Conservation (phyloP, 164 flowering plant species). For the grape (Vitis vinifera) region DNA sequence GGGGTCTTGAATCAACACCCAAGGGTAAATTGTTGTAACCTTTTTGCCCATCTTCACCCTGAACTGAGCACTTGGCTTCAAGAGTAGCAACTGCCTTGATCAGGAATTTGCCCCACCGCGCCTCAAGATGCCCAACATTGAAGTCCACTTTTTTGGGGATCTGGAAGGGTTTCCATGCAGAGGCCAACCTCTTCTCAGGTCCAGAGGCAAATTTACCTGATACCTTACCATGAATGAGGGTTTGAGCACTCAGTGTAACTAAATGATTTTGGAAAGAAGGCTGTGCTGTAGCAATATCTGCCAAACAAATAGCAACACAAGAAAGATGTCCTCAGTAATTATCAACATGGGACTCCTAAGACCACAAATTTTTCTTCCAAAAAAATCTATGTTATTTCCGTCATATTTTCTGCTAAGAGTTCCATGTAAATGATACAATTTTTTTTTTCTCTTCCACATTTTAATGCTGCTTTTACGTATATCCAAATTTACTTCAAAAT, state of each 20-base stretch:
- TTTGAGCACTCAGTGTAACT: constrained; percentile 26
- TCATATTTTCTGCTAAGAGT: too few species aligned
- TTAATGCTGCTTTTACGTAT: too few species aligned
- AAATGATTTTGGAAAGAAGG: constrained; percentile 43
- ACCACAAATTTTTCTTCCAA: too few species aligned
- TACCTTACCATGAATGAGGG: constrained; percentile 14
- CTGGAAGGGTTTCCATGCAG: constrained; percentile 32
- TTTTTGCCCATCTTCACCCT: constrained; percentile 22
- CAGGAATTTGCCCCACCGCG: constrained; percentile 15
- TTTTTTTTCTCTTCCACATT: too few species aligned
- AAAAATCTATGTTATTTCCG: too few species aligned
- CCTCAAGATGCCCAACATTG: constrained; percentile 17
- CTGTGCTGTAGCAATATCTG: constrained; percentile 66
- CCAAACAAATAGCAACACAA: constrained; percentile 4
- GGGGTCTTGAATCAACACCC: constrained; percentile 22
- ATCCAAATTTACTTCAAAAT: too few species aligned
- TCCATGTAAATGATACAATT: too few species aligned
- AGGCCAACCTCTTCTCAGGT: constrained; percentile 29
- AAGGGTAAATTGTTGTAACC: constrained; percentile 12
- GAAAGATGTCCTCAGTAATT: not conserved
- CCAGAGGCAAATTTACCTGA: constrained; percentile 23
- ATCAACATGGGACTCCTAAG: not conserved
- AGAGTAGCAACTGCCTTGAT: constrained; percentile 68
- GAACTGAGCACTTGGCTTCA: constrained; percentile 38
- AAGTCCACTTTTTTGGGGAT: constrained; percentile 26